These are phyloP conservation scores for Sarcomyxa edulis DNA, from an alignment of 768 basidiomycete genomes.

Conservation along the genomic window DNA sequence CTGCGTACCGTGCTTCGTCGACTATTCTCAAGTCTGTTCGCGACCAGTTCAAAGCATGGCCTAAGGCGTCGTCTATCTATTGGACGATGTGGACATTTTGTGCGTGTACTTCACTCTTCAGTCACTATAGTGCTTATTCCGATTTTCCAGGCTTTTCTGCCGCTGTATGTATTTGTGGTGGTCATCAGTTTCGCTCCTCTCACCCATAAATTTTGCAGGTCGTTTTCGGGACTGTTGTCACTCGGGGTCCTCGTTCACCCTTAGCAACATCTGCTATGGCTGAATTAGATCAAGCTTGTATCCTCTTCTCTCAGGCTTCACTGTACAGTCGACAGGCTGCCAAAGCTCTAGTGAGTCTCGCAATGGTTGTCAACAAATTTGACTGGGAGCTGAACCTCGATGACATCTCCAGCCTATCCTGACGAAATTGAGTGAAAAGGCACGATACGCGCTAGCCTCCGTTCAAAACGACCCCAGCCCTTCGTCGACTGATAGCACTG, in stretches of 20 bases:
- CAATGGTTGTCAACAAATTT: neutral
- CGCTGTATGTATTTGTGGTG: conserved; percentile 1
- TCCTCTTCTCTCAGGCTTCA: conserved; percentile 62
- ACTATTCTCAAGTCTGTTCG: conserved; percentile 48
- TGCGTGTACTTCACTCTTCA: conserved; percentile 16
- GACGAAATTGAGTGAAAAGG: conserved; percentile 59
- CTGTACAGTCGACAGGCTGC: conserved; percentile 54
- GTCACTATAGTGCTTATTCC: conserved; percentile 1
- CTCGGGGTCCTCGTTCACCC: conserved; percentile 63
- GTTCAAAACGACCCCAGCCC: conserved; percentile 32
- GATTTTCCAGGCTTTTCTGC: neutral
- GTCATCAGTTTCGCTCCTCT: neutral
- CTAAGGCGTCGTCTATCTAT: conserved; percentile 45
- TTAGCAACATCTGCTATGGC: conserved; percentile 62
- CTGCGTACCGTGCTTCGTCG: conserved; percentile 52
- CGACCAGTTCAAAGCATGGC: conserved; percentile 42
- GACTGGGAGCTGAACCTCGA: neutral
- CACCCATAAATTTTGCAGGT: conserved; percentile 33
- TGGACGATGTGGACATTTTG: conserved; percentile 62
- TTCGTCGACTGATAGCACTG: conserved; percentile 21
- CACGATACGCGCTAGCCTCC: conserved; percentile 45
- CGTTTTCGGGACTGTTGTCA: conserved; percentile 76
- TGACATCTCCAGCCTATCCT: conserved; percentile 45
- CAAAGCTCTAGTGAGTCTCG: conserved; percentile 54
- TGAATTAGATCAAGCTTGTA: conserved; percentile 63